Evolutionary conservation across 306 rosid genomes (phyloP).

Genomic region (Argentina anserina): DNA sequence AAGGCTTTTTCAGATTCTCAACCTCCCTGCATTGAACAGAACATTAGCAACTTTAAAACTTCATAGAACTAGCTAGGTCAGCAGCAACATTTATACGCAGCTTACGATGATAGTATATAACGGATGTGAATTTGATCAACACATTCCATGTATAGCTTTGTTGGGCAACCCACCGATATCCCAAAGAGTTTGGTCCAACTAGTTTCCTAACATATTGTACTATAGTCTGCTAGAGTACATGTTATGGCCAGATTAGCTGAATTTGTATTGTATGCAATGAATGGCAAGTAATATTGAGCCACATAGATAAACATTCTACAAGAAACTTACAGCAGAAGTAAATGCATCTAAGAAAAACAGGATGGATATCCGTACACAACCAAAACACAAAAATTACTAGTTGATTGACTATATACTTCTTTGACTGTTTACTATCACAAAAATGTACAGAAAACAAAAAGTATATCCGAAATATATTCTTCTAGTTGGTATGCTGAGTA

Average conservation of each 20-base stretch:
- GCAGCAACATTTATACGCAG: neutral
- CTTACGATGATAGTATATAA: neutral
- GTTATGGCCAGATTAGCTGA: neutral
- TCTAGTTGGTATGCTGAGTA: neutral
- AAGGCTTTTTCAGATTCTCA: slow-evolving; percentile 68
- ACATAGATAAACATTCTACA: neutral
- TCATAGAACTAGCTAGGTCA: neutral
- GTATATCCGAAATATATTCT: neutral
- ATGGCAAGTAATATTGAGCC: neutral
- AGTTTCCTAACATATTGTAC: neutral
- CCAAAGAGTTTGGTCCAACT: neutral
- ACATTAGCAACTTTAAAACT: neutral
- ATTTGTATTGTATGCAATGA: neutral
- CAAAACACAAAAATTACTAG: neutral
- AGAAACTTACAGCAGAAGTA: neutral
- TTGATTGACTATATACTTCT: neutral
- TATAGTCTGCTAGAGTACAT: neutral
- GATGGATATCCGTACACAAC: neutral
- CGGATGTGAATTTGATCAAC: neutral
- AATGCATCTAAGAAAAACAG: neutral
- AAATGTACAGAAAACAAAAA: neutral
- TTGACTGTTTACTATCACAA: neutral
- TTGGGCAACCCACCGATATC: no score
- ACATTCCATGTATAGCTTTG: no score
- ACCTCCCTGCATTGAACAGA: slow-evolving; percentile 48